These are phyloP conservation scores for Massarina eburnea DNA, from an alignment of 2,329 filamentous ascomycete species.

Conservation along the genomic window DNA sequence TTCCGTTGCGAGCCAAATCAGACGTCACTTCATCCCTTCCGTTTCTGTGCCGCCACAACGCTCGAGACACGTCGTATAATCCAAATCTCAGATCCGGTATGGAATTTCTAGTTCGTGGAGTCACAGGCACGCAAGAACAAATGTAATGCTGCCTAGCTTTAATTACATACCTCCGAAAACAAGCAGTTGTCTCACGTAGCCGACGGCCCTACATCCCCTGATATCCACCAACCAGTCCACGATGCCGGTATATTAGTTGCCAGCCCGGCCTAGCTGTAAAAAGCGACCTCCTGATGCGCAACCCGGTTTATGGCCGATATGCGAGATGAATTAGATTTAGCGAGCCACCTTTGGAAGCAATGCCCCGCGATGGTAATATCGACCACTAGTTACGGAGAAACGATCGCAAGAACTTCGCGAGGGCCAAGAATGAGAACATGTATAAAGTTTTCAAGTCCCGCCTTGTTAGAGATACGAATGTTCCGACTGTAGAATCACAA, in stretches of 20 bases:
- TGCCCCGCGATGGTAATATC: neutral
- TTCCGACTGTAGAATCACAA: constrained; percentile 1
- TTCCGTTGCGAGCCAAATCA: neutral
- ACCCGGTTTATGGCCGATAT: neutral
- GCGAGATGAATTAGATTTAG: neutral
- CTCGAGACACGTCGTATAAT: no score
- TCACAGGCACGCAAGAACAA: no score
- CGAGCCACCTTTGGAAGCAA: neutral
- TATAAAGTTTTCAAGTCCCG: no score
- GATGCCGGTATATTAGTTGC: neutral
- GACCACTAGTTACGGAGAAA: no score
- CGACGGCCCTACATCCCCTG: neutral
- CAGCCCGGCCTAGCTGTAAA: neutral
- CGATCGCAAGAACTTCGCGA: no score
- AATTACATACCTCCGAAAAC: no score
- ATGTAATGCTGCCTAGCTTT: no score
- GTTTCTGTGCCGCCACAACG: neutral
- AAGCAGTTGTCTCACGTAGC: no score
- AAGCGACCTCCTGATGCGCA: neutral
- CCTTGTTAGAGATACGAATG: no score
- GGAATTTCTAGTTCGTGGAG: no score
- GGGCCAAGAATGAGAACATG: no score
- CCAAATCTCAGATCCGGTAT: no score
- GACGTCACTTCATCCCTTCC: neutral
- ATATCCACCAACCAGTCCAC: neutral